These are phyloP conservation scores for Aurinia saxatilis DNA, from an alignment of 345 rosid species.

Conservation along the genomic window DNA sequence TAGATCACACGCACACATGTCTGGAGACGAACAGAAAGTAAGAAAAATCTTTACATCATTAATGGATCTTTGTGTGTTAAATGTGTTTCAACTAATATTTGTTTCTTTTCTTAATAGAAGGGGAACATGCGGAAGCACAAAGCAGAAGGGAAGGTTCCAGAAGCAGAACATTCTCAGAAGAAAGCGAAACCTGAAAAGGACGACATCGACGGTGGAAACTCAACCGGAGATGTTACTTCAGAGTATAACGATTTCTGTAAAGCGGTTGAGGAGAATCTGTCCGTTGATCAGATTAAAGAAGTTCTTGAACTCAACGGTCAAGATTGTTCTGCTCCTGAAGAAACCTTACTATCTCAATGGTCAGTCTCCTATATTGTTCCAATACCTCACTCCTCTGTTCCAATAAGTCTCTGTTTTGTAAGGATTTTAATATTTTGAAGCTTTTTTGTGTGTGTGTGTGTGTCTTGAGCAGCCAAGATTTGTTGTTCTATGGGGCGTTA, in stretches of 20 bases:
- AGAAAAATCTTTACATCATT: background rate
- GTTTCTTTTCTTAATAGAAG: constrained; percentile 4
- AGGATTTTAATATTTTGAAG: background rate
- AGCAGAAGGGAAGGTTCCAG: constrained; percentile 56
- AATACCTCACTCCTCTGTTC: background rate
- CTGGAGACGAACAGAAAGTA: constrained; percentile 48
- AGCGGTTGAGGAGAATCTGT: constrained; percentile 44
- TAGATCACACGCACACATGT: constrained; percentile 52
- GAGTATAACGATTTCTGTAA: constrained; percentile 55
- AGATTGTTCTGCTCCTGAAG: constrained; percentile 46
- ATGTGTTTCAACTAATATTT: background rate
- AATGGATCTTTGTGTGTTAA: background rate
- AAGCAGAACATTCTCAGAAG: constrained; percentile 55
- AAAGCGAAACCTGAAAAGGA: constrained; percentile 44
- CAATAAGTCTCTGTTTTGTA: no score
- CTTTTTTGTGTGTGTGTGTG: background rate
- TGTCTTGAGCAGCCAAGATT: constrained; percentile 46
- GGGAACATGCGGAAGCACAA: constrained; percentile 75
- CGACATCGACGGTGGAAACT: constrained; percentile 7
- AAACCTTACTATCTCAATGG: constrained; percentile 25
- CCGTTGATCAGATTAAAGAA: constrained; percentile 52
- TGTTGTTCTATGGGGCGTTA: constrained; percentile 55
- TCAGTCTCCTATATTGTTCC: background rate
- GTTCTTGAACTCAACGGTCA: constrained; percentile 53
- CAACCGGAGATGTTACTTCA: constrained; percentile 26